Percentiles rank a stretch among this genome's conserved stretches.
Evolutionary conservation across 2,329 filamentous ascomycete genomes (phyloP).

Genomic region (Verticillium tricorpus): DNA sequence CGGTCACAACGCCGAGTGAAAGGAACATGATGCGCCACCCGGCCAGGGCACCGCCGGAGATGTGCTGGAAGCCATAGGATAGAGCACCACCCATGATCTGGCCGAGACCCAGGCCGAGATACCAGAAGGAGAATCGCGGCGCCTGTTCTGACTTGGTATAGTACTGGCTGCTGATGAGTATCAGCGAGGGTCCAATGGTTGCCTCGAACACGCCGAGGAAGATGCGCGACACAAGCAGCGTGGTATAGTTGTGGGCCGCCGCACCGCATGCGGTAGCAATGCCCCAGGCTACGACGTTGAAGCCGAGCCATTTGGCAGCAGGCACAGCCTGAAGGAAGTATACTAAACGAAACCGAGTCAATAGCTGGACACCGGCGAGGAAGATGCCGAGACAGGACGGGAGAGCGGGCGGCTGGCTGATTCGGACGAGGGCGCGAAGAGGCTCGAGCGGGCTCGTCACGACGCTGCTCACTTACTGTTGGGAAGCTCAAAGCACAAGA

Average conservation of each 20-base stretch:
- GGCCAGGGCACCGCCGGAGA: constrained; percentile 29
- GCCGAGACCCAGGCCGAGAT: constrained; percentile 53
- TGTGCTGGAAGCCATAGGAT: constrained; percentile 50
- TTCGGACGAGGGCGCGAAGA: not conserved
- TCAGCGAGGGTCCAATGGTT: constrained; percentile 54
- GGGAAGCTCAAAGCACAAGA: constrained; percentile 54
- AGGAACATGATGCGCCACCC: constrained; percentile 44
- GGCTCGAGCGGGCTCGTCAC: not conserved
- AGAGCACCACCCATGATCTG: constrained; percentile 44
- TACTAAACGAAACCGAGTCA: constrained; percentile 25
- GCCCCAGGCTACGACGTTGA: constrained; percentile 57
- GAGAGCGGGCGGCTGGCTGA: not conserved
- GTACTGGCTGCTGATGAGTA: constrained; percentile 57
- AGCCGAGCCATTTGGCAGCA: constrained; percentile 55
- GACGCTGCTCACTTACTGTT: constrained; percentile 37
- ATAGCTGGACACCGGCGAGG: not conserved
- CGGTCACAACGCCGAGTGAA: constrained; percentile 35
- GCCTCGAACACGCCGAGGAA: constrained; percentile 59
- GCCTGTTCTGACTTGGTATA: constrained; percentile 54
- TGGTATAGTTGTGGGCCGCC: constrained; percentile 47
- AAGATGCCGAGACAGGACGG: not conserved
- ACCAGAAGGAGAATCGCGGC: constrained; percentile 58
- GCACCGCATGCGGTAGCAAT: constrained; percentile 49
- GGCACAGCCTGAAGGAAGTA: constrained; percentile 58
- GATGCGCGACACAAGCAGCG: constrained; percentile 49